Evolutionary conservation across 148 eudicot species (phyloP).

Genomic region (Vaccinium darrowii): DNA sequence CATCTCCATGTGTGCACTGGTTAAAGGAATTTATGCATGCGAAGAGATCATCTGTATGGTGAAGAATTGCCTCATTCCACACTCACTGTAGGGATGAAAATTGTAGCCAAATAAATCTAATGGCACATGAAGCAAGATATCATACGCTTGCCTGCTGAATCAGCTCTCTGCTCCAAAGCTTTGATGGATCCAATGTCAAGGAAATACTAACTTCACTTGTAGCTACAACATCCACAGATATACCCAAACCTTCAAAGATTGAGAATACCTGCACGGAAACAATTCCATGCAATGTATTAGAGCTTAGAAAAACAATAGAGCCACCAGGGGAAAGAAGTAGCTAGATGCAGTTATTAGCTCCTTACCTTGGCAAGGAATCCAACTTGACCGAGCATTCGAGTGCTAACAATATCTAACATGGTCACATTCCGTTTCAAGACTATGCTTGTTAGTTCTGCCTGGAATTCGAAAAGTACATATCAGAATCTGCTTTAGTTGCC

Average conservation of each 20-base stretch:
- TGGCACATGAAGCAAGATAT: constrained; percentile 16
- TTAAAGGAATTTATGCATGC: not conserved
- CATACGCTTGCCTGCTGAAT: constrained; percentile 96
- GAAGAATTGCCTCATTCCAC: not conserved
- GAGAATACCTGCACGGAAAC: constrained; percentile 69
- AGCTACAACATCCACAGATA: constrained; percentile 97
- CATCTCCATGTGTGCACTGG: not conserved
- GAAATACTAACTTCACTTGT: constrained; percentile 99
- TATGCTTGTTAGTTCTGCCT: constrained; percentile 95
- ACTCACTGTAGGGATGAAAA: too few species aligned
- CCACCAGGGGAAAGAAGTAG: not conserved
- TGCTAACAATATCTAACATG: constrained; percentile 97
- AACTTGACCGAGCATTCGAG: constrained; percentile 96
- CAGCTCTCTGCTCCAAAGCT: constrained; percentile 97
- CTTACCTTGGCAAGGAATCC: constrained; percentile 81
- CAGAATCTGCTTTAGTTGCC: not conserved
- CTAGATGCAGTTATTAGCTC: constrained; percentile 1
- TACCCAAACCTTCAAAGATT: constrained; percentile 83
- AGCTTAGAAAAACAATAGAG: not conserved
- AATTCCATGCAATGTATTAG: constrained; percentile 7
- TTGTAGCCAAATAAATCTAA: not conserved
- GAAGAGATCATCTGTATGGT: not conserved
- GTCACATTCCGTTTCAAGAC: constrained; percentile 94
- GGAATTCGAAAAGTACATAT: constrained; percentile 19
- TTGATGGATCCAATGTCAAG: constrained; percentile 90